These are phyloP conservation scores for Rhodosporidiobolus odoratus DNA, from an alignment of 768 basidiomycete species.

Conservation along the genomic window DNA sequence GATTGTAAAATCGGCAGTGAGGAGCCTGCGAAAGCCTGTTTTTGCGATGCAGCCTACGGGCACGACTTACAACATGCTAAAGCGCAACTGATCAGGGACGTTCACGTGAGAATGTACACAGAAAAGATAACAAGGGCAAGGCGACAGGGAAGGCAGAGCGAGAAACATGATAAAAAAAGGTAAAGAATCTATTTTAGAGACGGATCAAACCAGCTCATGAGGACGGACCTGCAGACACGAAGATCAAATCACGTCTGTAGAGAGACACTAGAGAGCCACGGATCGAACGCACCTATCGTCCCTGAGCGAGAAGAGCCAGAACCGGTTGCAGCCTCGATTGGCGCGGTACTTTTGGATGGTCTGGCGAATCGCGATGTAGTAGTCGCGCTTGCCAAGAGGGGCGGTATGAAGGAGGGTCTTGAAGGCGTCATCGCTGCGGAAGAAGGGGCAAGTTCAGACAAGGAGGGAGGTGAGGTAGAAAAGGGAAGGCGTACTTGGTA, in stretches of 20 bases:
- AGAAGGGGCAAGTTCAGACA: background rate
- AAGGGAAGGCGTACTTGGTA: slow-evolving; percentile 10
- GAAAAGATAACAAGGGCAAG: too few relatives aligned
- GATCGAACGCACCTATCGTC: slow-evolving; percentile 1
- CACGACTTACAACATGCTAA: too few relatives aligned
- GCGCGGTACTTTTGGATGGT: slow-evolving; percentile 20
- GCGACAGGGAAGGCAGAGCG: too few relatives aligned
- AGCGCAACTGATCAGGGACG: too few relatives aligned
- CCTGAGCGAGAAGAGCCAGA: slow-evolving; percentile 36
- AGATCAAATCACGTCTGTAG: background rate
- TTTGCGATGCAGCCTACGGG: too few relatives aligned
- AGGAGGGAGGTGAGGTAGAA: background rate
- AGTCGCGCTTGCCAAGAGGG: slow-evolving; percentile 31
- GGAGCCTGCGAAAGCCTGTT: too few relatives aligned
- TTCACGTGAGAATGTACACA: too few relatives aligned
- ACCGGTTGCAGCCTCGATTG: background rate
- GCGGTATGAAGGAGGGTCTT: slow-evolving; percentile 22
- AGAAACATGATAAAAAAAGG: background rate
- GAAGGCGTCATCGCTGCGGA: slow-evolving; percentile 37
- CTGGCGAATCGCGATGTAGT: slow-evolving; percentile 27
- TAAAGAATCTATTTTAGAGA: background rate
- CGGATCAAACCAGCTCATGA: slow-evolving; percentile 5
- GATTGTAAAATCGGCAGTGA: too few relatives aligned
- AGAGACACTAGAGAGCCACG: background rate
- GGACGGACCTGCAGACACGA: background rate